phyloP scores from a whole-genome alignment of 208 protist species.

The Naegleria lovaniensis region DNA sequence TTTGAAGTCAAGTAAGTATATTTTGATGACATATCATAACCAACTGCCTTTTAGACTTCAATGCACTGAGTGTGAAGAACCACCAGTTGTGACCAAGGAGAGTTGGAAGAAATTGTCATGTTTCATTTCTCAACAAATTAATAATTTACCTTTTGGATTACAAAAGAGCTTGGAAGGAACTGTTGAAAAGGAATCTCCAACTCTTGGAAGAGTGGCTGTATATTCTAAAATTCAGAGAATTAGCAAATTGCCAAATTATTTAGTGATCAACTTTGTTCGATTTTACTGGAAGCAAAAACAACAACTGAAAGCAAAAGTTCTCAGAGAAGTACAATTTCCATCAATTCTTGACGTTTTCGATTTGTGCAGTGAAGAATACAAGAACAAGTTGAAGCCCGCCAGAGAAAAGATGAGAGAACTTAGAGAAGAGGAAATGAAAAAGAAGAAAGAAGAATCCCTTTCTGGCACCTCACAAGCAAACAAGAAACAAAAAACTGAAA shows the following conservation, averaged over 20 bases:
- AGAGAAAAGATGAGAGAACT: background rate
- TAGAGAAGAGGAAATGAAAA: conserved; percentile 17
- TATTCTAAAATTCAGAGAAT: conserved; percentile 57
- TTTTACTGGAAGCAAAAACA: conserved; percentile 67
- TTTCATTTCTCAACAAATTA: conserved; percentile 65
- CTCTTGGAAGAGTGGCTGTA: conserved; percentile 44
- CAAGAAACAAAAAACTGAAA: background rate
- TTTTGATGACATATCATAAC: background rate
- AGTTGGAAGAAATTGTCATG: conserved; percentile 69
- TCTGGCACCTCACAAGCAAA: background rate
- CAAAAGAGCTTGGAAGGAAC: conserved; percentile 59
- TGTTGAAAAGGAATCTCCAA: conserved; percentile 52
- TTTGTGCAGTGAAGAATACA: conserved; percentile 17
- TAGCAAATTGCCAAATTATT: conserved; percentile 59
- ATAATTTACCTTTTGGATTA: conserved; percentile 65
- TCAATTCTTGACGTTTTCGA: conserved; percentile 19
- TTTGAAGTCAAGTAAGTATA: conserved; percentile 17
- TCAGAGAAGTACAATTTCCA: conserved; percentile 21
- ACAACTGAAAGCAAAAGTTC: conserved; percentile 16
- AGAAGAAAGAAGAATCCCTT: background rate
- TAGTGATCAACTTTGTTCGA: conserved; percentile 75
- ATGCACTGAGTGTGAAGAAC: conserved; percentile 13
- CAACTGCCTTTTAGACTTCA: background rate
- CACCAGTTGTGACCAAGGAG: conserved; percentile 31
- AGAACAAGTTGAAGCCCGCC: background rate